These are phyloP conservation scores for Cystofilobasidium bisporidii DNA, from an alignment of 768 basidiomycete genomes.

Conservation along the genomic window DNA sequence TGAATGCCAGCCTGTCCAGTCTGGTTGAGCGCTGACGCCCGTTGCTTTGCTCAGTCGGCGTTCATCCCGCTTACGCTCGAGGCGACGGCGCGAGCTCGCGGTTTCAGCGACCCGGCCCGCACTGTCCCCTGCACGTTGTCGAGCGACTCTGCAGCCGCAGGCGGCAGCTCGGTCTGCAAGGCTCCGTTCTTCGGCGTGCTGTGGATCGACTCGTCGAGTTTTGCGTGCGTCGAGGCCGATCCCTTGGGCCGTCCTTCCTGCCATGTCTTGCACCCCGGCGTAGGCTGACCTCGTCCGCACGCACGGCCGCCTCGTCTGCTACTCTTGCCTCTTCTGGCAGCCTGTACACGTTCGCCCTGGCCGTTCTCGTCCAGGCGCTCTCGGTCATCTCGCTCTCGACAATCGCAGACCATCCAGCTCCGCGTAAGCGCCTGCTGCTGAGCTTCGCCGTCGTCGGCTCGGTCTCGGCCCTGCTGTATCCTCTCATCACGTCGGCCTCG, in stretches of 20 bases:
- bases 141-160: slow-evolving; percentile 29
- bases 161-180: slow-evolving; percentile 54
- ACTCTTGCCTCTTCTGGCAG: slow-evolving; percentile 42
- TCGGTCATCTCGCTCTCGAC: slow-evolving; percentile 89
- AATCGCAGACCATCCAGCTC: slow-evolving; percentile 70
- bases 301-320: not conserved
- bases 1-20: slow-evolving; percentile 42
- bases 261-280: too few relatives aligned
- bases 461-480: slow-evolving; percentile 53
- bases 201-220: slow-evolving; percentile 60
- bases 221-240: slow-evolving; percentile 45
- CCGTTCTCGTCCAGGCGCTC: slow-evolving; percentile 81
- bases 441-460: slow-evolving; percentile 66
- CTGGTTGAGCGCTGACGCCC: not conserved
- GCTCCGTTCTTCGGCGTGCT: slow-evolving; percentile 63
- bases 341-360: slow-evolving; percentile 76
- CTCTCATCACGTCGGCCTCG: slow-evolving; percentile 51
- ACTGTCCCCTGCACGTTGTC: slow-evolving; percentile 48
- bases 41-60: slow-evolving; percentile 58
- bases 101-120: slow-evolving; percentile 55
- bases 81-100: not conserved
- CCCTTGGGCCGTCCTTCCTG: not conserved
- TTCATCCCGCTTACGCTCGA: slow-evolving; percentile 50
- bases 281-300: too few relatives aligned
- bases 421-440: slow-evolving; percentile 69